Evolutionary conservation across 1,139 yeast genomes (phyloP), one percentile per base, ranked within the genome.

Genomic region (Sporopachydermia cereana): DNA sequence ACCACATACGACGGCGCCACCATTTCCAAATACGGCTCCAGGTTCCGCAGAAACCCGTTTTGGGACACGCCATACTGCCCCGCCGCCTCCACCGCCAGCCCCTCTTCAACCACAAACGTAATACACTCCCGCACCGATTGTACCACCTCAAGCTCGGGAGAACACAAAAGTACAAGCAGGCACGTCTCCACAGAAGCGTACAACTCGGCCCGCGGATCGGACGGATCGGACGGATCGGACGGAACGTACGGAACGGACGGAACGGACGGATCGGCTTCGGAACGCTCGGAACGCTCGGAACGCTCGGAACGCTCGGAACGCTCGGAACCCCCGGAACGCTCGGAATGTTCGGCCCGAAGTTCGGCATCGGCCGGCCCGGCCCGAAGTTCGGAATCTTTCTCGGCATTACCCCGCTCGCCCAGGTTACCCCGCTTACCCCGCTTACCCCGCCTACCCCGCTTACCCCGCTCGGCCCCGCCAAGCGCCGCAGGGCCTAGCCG

Each of bases 1-100:
- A 82, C 77, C 2, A 79, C 76, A 27, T 72, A 66, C 30, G 67
- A 73, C 50, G 81, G 88, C n/a, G 73, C 62, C 7, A 77, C 63
- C 4, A 84, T 70, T 2, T 69, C 74, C 0, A 67, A 48, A 49
- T 74, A 73, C 24, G 65, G 59, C 3, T 57, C 54, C 39, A 56
- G 57, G 47, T 62, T 65, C 48, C 66, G 61, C 46, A 52, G 47
- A 3, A 55, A 47, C 3, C 57, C 47, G 57, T 67, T 67, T 17
- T 43, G 48, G 48, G 48, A 56, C 43, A 34, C 47, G 43, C 44
- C 53, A 50, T 29, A 52, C 44, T 43, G 48, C 54, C 22, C 50
- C 44, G 48, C 52, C 45, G 49, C 52, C 41, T 50, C 63, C 27
- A 50, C 56, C 50, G 43, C 46, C 41, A 45, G 49, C 43, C 54